Percentiles rank a stretch among this genome's conserved stretches.
These are phyloP conservation scores for Penicillium oxalicum DNA, from an alignment of 2,329 filamentous ascomycete genomes.

Conservation along the genomic window DNA sequence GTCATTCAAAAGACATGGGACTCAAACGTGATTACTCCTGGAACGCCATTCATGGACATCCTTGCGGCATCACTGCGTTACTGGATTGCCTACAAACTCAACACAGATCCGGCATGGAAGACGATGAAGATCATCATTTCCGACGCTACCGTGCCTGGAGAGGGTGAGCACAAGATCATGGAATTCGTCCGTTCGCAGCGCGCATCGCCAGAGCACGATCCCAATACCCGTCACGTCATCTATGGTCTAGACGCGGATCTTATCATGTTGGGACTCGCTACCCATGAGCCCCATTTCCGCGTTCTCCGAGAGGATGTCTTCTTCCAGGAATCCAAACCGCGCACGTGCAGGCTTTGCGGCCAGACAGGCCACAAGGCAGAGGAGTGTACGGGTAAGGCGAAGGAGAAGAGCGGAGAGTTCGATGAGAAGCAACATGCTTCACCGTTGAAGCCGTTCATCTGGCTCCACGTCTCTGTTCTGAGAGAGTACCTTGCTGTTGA, in stretches of 20 bases:
- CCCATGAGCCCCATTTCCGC: constrained; percentile 94
- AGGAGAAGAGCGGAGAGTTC: constrained; percentile 70
- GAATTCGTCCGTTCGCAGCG: constrained; percentile 92
- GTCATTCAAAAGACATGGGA: constrained; percentile 87
- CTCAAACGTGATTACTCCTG: constrained; percentile 80
- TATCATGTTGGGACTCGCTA: constrained; percentile 96
- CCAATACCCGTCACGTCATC: constrained; percentile 95
- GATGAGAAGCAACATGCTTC: constrained; percentile 71
- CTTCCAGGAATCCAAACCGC: constrained; percentile 75
- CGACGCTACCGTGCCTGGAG: constrained; percentile 92
- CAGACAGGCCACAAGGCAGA: constrained; percentile 86
- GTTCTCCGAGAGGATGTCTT: constrained; percentile 97
- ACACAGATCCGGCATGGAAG: constrained; percentile 92
- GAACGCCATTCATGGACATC: constrained; percentile 98
- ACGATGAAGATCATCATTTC: constrained; percentile 94
- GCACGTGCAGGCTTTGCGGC: constrained; percentile 80
- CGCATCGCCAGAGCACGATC: constrained; percentile 82
- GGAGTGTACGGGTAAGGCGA: constrained; percentile 73
- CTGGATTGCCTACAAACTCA: constrained; percentile 96
- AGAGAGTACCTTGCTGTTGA: constrained; percentile 91
- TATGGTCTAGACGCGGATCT: constrained; percentile 96
- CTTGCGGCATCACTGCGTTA: constrained; percentile 84
- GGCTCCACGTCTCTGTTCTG: constrained; percentile 87
- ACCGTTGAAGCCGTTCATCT: constrained; percentile 87
- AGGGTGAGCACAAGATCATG: constrained; percentile 99